Evolutionary conservation across 108 stramenopile species (phyloP), one percentile per base, ranked within the genome.

Genomic region (Epithemia pelagica): DNA sequence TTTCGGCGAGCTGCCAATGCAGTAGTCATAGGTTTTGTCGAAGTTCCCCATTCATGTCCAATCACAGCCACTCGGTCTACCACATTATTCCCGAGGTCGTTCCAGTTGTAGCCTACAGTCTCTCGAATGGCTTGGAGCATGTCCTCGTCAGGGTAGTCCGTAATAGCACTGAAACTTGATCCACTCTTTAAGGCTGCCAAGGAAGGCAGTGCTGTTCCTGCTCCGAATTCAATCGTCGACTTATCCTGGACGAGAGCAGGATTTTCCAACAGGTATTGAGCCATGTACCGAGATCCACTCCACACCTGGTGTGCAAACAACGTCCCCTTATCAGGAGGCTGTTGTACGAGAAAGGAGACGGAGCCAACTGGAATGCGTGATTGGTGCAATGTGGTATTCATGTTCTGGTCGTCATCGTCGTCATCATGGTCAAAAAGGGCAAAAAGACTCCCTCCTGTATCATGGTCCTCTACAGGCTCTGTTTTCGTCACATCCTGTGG

Each of bases 31-130:
- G 7, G 7, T 23, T 58, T 21, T 8, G 26, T 27, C 21, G 56
- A 58, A 58, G 56, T 19, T 58, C 56, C 56, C 56, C 56, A 58
- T 26, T 58, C 56, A 58, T 58, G 56, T 58, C 56, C 56, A n/a
- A 19, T 5, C 56, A 58, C 56, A 7, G 56, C 56, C 56, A 58
- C 56, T 5, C 56, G 56, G 7, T 58, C 56, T 26, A 23, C 22
- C 8, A 58, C 7, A 8, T 8, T 5, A 58, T 58, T 21, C 5
- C 37, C 37, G 37, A 46, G 37, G 15, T 5, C 15, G 37, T 46
- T 10, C 56, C 56, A 58, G 21, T 58, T 58, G 8, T 26, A n/a
- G 5, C 56, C 56, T 8, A 58, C 56, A 7, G 56, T 58, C 21
- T 58, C 56, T 58, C 56, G 56, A 26, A 58, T 26, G 26, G 56